Conservation (phyloP, 768 basidiomycete genomes). For the Infundibulicybe gibba region DNA sequence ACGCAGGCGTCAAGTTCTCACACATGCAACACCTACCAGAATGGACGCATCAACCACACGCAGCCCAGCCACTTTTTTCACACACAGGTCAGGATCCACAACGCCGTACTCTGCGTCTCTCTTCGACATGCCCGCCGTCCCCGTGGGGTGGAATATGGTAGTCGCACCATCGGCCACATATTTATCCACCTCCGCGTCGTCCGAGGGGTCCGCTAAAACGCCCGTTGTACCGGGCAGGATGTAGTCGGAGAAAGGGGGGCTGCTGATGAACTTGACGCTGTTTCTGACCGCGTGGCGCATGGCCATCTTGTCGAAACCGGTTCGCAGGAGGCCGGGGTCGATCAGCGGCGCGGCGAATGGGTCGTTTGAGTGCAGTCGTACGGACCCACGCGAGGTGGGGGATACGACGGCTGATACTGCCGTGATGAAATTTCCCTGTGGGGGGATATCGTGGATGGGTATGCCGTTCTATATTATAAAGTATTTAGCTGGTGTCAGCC, state of each 20-base stretch:
- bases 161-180: constrained; percentile 11
- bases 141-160: constrained; percentile 20
- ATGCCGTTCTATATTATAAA: constrained; percentile 5
- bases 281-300: constrained; percentile 16
- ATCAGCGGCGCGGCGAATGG: constrained; percentile 39
- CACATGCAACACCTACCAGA: constrained; percentile 4
- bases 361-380: constrained; percentile 31
- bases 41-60: constrained; percentile 30
- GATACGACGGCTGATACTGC: constrained; percentile 10
- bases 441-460: constrained; percentile 18
- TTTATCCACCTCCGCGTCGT: constrained; percentile 18
- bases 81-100: constrained; percentile 23
- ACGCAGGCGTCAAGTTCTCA: not conserved
- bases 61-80: constrained; percentile 25
- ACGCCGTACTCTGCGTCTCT: constrained; percentile 19
- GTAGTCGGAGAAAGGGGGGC: constrained; percentile 16
- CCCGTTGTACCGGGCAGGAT: constrained; percentile 8
- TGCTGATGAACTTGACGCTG: constrained; percentile 12
- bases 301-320: constrained; percentile 15
- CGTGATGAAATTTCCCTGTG: constrained; percentile 13
- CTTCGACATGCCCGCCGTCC: constrained; percentile 22
- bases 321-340: constrained; percentile 38
- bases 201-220: constrained; percentile 6
- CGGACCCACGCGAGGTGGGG: constrained; percentile 18
- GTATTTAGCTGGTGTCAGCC: not conserved